Evolutionary conservation across 441 rosid species (phyloP), one percentile per base, ranked within the genome.

Genomic region (Hypseocharis bilobata): DNA sequence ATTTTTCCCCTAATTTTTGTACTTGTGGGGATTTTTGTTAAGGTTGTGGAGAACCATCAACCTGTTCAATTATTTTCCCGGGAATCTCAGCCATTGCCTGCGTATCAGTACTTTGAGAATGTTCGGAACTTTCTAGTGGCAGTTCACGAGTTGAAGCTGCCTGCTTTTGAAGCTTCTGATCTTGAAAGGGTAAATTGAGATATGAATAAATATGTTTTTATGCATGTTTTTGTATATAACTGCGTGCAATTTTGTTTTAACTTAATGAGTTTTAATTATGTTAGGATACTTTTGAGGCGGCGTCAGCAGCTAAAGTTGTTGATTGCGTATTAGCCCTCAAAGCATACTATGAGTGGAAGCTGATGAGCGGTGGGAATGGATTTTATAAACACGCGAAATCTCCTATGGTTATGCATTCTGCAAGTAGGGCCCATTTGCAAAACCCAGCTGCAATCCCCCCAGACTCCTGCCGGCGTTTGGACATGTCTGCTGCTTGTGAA

Each of bases 121-220:
- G 92, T 88, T 6, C 70, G 84, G 63, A 92, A 92, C 75, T 90
- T 92, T 80, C 80, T 92, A 47, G 85, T 90, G 68, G 92, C 97
- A 13, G 67, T 92, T 28, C 81, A 90, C 63, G 91, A 85, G 59
- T 77, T 92, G 70, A 92, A 84, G 72, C 82, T 92, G 63, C 88
- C 96, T 22, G 89, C 89, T 60, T 92, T 92, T 69, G 92, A 88
- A 84, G 97, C 98, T 78, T 87, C 94, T 70, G 94, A 90, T 87
- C 87, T 92, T 22, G 97, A 88, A 73, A 92, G 88, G 87, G 98
- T 86, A 77, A 78, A 20, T 44, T 30, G 10, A 60, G 8, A 27
- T 26, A 16, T 20, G 23, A 25, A 7, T 23, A 62, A 34, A 30
- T 57, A 30, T 67, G 22, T 66, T 27, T 66, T 27, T 62, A 11